These are phyloP conservation scores for Pyrenochaeta sp. DNA, from an alignment of 2,329 filamentous ascomycete species.

Conservation along the genomic window DNA sequence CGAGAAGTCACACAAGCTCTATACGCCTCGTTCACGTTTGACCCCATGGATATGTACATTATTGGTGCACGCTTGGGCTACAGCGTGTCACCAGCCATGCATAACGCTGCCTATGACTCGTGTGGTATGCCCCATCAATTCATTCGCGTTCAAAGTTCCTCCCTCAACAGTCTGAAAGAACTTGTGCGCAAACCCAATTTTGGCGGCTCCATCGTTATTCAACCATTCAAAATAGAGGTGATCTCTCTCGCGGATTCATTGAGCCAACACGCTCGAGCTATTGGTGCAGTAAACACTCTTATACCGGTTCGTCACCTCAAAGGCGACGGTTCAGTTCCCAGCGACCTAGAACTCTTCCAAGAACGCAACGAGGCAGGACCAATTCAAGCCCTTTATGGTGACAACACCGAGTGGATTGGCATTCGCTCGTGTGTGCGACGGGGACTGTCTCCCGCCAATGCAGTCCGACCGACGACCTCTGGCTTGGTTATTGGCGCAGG, in stretches of 20 bases:
- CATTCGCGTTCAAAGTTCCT: conserved; percentile 68
- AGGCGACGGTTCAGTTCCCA: conserved; percentile 65
- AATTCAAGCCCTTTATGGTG: conserved; percentile 75
- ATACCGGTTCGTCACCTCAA: conserved; percentile 72
- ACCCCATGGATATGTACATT: conserved; percentile 76
- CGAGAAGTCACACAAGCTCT: conserved; percentile 71
- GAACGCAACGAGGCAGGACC: conserved; percentile 71
- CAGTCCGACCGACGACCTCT: conserved; percentile 61
- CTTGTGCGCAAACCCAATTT: conserved; percentile 72
- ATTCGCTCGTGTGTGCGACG: conserved; percentile 76
- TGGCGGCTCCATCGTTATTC: conserved; percentile 74
- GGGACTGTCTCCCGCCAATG: conserved; percentile 75
- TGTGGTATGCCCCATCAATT: conserved; percentile 76
- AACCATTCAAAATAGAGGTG: conserved; percentile 78
- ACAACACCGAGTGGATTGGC: conserved; percentile 85
- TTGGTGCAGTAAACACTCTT: conserved; percentile 79
- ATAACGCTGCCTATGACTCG: conserved; percentile 72
- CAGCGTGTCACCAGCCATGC: conserved; percentile 80
- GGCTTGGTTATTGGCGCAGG: conserved; percentile 67
- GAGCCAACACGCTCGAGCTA: conserved; percentile 75
- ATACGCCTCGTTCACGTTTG: conserved; percentile 71
- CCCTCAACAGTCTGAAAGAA: conserved; percentile 69
- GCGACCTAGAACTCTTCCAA: conserved; percentile 61
- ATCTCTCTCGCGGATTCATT: conserved; percentile 71
- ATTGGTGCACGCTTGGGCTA: conserved; percentile 77